phyloP scores from a whole-genome alignment of 2,329 filamentous ascomycete genomes.

The Fusarium buharicum region DNA sequence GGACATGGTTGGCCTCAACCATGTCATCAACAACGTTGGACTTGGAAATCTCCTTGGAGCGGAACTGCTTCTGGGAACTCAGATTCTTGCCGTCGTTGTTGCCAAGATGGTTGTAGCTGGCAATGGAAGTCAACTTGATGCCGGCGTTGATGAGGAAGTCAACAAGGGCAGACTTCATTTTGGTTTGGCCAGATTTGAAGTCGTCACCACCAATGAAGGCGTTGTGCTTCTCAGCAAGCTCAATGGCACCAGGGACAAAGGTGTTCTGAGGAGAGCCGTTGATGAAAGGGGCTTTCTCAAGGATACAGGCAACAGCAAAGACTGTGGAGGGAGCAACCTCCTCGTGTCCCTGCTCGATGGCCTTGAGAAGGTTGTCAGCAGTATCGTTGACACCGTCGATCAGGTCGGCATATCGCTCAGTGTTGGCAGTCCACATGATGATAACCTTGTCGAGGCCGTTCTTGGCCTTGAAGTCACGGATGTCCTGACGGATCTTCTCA shows the following conservation, averaged over 20 bases:
- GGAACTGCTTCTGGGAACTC: conserved; percentile 97
- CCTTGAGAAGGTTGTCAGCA: conserved; percentile 88
- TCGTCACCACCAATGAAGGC: conserved; percentile 97
- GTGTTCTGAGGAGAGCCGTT: conserved; percentile 99
- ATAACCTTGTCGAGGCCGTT: conserved; percentile 94
- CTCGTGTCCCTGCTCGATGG: conserved; percentile 86
- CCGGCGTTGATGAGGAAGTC: conserved; percentile 99
- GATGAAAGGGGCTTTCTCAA: conserved; percentile 93
- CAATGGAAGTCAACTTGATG: conserved; percentile 98
- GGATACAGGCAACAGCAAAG: conserved; percentile 93
- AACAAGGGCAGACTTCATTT: conserved; percentile 99
- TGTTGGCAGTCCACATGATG: conserved; percentile 98
- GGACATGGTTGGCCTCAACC: conserved; percentile 92
- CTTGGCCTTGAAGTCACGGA: conserved; percentile 89
- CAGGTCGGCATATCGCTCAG: conserved; percentile 93
- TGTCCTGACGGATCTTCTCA: conserved; percentile 91
- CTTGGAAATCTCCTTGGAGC: conserved; percentile 99
- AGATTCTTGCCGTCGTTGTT: conserved; percentile 99
- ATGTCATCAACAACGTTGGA: conserved; percentile 99
- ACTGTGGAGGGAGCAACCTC: conserved; percentile 96
- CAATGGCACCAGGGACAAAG: conserved; percentile 91
- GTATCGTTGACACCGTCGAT: conserved; percentile 93
- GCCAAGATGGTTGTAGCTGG: conserved; percentile 98
- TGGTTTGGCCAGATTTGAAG: conserved; percentile 99
- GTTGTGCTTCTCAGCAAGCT: conserved; percentile 85